A percentile compares a stretch with the other conserved stretches of the same genome.
phyloP scores from a whole-genome alignment of 495 filamentous ascomycete genomes.

The Margaritispora aquatica region DNA sequence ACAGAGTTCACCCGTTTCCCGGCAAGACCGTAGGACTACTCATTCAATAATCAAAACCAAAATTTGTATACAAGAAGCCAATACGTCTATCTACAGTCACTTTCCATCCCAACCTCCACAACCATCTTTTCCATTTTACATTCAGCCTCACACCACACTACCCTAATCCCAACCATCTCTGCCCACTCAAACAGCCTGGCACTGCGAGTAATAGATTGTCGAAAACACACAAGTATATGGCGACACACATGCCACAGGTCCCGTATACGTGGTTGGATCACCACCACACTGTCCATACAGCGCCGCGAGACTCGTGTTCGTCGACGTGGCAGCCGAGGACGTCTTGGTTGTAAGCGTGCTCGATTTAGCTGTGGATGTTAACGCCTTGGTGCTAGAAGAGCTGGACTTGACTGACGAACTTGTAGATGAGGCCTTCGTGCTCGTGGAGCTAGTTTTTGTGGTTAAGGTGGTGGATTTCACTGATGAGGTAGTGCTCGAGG shows the following conservation, averaged over 20 bases:
- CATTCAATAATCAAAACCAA: too few relatives aligned
- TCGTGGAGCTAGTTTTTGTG: too few relatives aligned
- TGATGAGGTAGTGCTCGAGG: neutral
- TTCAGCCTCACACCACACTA: too few relatives aligned
- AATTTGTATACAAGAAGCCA: too few relatives aligned
- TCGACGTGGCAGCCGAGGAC: neutral
- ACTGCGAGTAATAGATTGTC: neutral
- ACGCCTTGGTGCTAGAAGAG: neutral
- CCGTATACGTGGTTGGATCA: neutral
- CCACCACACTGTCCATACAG: neutral
- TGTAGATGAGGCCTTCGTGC: too few relatives aligned
- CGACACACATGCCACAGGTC: neutral
- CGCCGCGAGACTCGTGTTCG: neutral
- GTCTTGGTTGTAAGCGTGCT: neutral
- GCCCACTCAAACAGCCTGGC: too few relatives aligned
- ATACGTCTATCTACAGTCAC: too few relatives aligned
- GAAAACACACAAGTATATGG: neutral
- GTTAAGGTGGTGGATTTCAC: neutral
- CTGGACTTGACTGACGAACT: neutral
- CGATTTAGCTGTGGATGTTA: neutral
- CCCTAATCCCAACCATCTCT: too few relatives aligned
- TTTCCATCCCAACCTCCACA: too few relatives aligned
- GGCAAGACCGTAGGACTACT: too few relatives aligned
- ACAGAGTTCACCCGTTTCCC: too few relatives aligned
- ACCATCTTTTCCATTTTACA: too few relatives aligned